Conservation (phyloP, 75 land plant species). For the Cunninghamia lanceolata region DNA sequence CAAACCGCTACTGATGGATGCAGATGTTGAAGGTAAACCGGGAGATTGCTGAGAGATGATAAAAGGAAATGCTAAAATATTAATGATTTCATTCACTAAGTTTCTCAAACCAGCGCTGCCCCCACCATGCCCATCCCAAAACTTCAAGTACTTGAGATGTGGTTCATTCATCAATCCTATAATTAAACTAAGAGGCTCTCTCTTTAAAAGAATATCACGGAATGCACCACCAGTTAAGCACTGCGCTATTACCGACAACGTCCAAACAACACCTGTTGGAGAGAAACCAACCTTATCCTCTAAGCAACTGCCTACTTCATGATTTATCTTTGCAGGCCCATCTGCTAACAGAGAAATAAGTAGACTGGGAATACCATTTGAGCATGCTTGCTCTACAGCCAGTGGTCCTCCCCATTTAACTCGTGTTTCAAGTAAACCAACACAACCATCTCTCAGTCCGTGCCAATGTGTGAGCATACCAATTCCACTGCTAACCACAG, state of each 20-base stretch:
- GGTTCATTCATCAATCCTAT: constrained; percentile 53
- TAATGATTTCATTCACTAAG: constrained; percentile 59
- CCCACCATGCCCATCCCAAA: constrained; percentile 88
- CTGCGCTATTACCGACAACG: constrained; percentile 62
- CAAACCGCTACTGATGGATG: constrained; percentile 60
- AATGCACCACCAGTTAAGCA: constrained; percentile 79
- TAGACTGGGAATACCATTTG: constrained; percentile 68
- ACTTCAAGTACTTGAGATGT: constrained; percentile 62
- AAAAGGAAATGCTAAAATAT: constrained; percentile 90
- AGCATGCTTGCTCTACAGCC: constrained; percentile 82
- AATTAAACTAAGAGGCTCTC: constrained; percentile 59
- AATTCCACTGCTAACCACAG: constrained; percentile 4
- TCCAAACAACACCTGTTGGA: constrained; percentile 75
- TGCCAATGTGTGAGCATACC: constrained; percentile 67
- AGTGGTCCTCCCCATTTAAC: constrained; percentile 82
- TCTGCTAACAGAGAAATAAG: constrained; percentile 57
- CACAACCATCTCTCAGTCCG: constrained; percentile 83
- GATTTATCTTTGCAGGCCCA: constrained; percentile 21
- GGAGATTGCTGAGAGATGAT: constrained; percentile 60
- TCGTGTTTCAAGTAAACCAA: constrained; percentile 75
- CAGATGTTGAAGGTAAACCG: constrained; percentile 55
- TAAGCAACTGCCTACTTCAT: constrained; percentile 24
- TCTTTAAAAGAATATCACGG: constrained; percentile 64
- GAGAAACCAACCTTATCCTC: constrained; percentile 64
- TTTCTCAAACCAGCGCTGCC: constrained; percentile 72